Evolutionary conservation across 306 rosid species (phyloP).

Genomic region (Casuarina cunninghamiana): DNA sequence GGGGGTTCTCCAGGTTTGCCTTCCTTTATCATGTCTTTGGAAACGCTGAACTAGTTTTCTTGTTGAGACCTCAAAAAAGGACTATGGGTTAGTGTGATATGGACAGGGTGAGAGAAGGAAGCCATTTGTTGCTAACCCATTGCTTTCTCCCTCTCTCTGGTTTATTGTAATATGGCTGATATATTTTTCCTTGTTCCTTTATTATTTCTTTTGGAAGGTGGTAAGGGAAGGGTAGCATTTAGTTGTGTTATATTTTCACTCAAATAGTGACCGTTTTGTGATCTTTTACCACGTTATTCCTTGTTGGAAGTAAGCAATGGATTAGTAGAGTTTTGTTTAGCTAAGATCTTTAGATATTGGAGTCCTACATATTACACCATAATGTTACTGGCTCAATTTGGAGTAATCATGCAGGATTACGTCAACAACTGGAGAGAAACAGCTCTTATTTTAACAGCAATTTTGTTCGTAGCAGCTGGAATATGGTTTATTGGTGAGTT

Average conservation of each 20-base stretch:
- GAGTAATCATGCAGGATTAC: conserved; percentile 48
- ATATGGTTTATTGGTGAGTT: conserved; percentile 77
- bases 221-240: too few relatives aligned
- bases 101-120: too few relatives aligned
- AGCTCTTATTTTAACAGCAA: conserved; percentile 58
- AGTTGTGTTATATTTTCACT: background rate
- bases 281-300: background rate
- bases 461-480: conserved; percentile 65
- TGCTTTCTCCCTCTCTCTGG: too few relatives aligned
- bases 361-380: conserved; percentile 14
- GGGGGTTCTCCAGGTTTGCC: conserved; percentile 76
- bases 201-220: too few relatives aligned
- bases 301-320: background rate
- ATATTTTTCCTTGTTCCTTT: too few relatives aligned
- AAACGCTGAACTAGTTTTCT: background rate
- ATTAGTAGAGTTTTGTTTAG: background rate
- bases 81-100: too few relatives aligned
- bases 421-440: conserved; percentile 72
- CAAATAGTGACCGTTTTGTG: background rate
- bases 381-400: conserved; percentile 5
- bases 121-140: too few relatives aligned
- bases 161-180: too few relatives aligned
- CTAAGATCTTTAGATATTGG: background rate
- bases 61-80: background rate
- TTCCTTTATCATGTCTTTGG: background rate